A percentile compares a stretch with the other conserved stretches of the same genome.
Conservation (phyloP, 1,284 basidiomycete genomes). For the Ustilago lituana region DNA sequence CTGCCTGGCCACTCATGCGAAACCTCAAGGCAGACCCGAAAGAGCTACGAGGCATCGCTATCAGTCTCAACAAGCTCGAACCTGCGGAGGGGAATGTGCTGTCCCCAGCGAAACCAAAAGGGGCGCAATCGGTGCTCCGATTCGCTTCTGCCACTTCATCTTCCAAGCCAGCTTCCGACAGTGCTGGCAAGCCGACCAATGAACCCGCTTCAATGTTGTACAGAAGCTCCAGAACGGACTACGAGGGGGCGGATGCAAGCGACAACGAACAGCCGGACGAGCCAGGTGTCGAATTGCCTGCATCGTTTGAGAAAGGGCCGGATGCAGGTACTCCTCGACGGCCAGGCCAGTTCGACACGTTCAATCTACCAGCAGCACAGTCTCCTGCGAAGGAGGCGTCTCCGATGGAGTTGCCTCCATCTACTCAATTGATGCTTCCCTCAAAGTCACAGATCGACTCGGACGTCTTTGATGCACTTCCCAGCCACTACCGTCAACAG, state of each 20-base stretch:
- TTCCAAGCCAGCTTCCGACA: background rate
- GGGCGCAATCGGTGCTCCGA: constrained; percentile 31
- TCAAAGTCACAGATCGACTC: constrained; percentile 57
- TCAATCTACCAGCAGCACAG: background rate
- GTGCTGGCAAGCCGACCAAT: background rate
- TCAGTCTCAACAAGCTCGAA: constrained; percentile 88
- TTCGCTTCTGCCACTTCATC: constrained; percentile 14
- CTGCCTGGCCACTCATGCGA: constrained; percentile 80
- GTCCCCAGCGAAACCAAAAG: constrained; percentile 24
- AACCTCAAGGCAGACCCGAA: constrained; percentile 80
- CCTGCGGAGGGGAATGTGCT: constrained; percentile 43
- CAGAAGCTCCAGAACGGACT: too few relatives aligned
- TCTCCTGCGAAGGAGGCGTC: background rate
- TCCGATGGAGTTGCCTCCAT: constrained; percentile 14
- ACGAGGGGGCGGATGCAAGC: constrained; percentile 19
- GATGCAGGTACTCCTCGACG: constrained; percentile 32
- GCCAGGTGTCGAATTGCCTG: constrained; percentile 19
- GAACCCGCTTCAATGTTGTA: too few relatives aligned
- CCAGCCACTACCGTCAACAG: constrained; percentile 45
- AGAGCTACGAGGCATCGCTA: constrained; percentile 90
- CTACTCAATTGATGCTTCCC: constrained; percentile 54
- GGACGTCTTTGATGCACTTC: constrained; percentile 48
- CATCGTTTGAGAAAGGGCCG: constrained; percentile 29
- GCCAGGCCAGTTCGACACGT: background rate
- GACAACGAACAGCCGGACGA: constrained; percentile 30